A percentile compares a stretch with the other conserved stretches of the same genome.
These are phyloP conservation scores for Ogataea dorogensis DNA, from an alignment of 805 yeast genomes.

Conservation along the genomic window DNA sequence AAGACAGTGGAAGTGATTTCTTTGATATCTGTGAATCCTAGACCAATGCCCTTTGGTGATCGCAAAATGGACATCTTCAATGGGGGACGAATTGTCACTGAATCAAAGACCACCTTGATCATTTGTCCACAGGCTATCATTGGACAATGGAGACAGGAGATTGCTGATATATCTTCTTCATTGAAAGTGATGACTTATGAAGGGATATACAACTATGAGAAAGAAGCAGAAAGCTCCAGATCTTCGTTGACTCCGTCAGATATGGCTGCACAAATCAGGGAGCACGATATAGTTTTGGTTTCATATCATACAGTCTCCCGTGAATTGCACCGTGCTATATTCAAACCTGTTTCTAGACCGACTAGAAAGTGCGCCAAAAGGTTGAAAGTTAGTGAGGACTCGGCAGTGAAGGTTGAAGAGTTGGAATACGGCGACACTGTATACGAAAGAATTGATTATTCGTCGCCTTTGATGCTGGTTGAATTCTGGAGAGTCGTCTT, in stretches of 20 bases:
- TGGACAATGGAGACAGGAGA: conserved; percentile 84
- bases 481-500: conserved; percentile 89
- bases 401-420: conserved; percentile 12
- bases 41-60: conserved; percentile 36
- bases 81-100: conserved; percentile 43
- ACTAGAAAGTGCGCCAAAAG: conserved; percentile 41
- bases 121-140: conserved; percentile 84
- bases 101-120: conserved; percentile 70
- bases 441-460: conserved; percentile 48
- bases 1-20: conserved; percentile 86
- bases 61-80: conserved; percentile 39
- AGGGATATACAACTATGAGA: conserved; percentile 45
- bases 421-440: conserved; percentile 23
- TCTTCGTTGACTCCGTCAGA: conserved; percentile 25
- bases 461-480: conserved; percentile 76
- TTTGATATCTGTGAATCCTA: conserved; percentile 56
- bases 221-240: conserved; percentile 32
- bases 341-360: conserved; percentile 55
- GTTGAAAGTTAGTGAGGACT: conserved; percentile 15
- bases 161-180: conserved; percentile 54
- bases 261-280: conserved; percentile 53
- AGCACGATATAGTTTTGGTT: conserved; percentile 76
- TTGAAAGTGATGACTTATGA: conserved; percentile 61
- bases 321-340: conserved; percentile 79
- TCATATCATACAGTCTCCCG: conserved; percentile 68